Base-by-base conservation (phyloP, 2,329 filamentous ascomycete species). In the Rugonectria rugulosa region DNA sequence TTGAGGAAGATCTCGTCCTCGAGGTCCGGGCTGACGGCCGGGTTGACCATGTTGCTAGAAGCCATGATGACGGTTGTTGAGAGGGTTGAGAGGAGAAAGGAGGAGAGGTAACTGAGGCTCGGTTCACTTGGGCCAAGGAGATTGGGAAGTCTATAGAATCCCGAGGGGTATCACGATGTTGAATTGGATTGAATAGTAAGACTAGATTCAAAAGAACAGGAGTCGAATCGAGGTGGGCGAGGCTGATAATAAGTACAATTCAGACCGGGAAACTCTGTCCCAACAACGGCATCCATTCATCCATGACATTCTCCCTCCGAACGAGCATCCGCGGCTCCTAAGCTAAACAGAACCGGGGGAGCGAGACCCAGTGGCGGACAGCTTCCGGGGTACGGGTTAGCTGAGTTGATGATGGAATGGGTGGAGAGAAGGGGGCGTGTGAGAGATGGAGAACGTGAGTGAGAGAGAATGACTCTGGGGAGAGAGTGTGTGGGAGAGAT, bases 1-100 rank as follows among this genome's bases (percentile, higher is more conserved):
- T 89, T 83, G 69, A 86, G 82, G 78, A 89, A 97, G 69, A 88
- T 78, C 68, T 89, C 78, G 57, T 88, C 85, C 70, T 88, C 86
- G 51, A 72, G 65, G 54, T 80, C 77, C 48, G 81, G 80, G 71
- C 86, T 82, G 63, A 86, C 77, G 58, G 83, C 77, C 64, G 77
- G 71, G 71, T 80, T 83, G 53, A 80, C 70, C 86, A 88, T 88
- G 73, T 86, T 87, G 74, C 83, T 82, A 64, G 81, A 76, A 60
- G 83, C 83, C 84, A 87, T 87, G 66, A 38, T 77, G 74, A 64
- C 24, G 4, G 42, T 40, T 23, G 24, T 24, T 44, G 34, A 21
- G 20, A 12, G 27, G 34, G 20, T 19, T 23, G 26, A 52, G 31
- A 41, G 21, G 15, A 53, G 21, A 21, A 26, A 17, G 15, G 45